Percentiles rank a stretch among this genome's conserved stretches.
phyloP scores from a whole-genome alignment of 768 basidiomycete genomes.

The Lactifluus volemus region DNA sequence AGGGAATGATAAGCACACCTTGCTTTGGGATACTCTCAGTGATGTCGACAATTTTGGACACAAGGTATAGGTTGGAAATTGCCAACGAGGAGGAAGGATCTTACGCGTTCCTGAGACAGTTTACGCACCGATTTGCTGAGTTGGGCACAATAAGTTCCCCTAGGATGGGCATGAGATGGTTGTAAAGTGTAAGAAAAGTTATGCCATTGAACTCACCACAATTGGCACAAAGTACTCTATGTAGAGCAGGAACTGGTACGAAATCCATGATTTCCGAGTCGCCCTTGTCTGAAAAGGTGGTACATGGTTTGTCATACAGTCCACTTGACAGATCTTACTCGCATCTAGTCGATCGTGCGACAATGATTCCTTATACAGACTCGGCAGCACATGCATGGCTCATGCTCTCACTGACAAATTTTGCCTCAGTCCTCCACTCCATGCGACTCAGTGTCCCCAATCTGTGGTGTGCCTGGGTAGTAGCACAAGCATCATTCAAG shows the following conservation, averaged over 20 bases:
- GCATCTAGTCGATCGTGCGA: constrained; percentile 3
- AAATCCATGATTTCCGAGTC: constrained; percentile 55
- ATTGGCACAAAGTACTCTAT: constrained; percentile 82
- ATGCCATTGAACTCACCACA: constrained; percentile 46
- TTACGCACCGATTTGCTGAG: constrained; percentile 86
- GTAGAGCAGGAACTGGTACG: constrained; percentile 61
- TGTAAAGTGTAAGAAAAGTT: not conserved
- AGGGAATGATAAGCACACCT: constrained; percentile 36
- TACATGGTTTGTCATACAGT: not conserved
- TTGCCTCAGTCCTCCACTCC: too few relatives aligned
- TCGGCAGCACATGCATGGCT: not conserved
- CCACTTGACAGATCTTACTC: not conserved
- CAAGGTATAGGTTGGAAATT: not conserved
- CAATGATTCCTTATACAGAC: not conserved
- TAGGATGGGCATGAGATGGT: constrained; percentile 24
- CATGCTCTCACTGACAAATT: not conserved
- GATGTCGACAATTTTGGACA: constrained; percentile 68
- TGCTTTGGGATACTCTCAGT: constrained; percentile 97
- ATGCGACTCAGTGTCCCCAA: too few relatives aligned
- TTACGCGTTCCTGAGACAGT: constrained; percentile 80
- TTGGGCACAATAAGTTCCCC: constrained; percentile 85
- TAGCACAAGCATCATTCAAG: too few relatives aligned
- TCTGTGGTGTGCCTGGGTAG: too few relatives aligned
- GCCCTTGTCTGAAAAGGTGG: not conserved
- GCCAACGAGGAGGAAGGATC: constrained; percentile 21